phyloP scores from a whole-genome alignment of 495 filamentous ascomycete genomes.

The Cudoniella acicularis region DNA sequence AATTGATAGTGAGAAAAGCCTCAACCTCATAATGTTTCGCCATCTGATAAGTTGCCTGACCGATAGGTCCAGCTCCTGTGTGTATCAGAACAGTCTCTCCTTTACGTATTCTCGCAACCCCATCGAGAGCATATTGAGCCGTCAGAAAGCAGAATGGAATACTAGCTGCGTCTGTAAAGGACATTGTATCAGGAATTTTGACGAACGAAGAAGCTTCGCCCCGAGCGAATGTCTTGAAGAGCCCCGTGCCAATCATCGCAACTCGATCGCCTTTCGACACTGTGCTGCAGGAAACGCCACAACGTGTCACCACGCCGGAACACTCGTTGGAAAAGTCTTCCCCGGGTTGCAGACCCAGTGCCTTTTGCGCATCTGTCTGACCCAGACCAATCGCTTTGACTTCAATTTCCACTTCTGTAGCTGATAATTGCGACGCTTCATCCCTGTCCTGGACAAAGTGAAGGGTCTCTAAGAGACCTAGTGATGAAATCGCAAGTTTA shows the following conservation, averaged over 20 bases:
- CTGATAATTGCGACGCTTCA: conserved; percentile 1
- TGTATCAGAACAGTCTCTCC: conserved; percentile 61
- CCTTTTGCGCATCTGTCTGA: too few species aligned
- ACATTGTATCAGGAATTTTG: too few species aligned
- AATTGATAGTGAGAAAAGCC: conserved; percentile 52
- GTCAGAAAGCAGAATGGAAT: too few species aligned
- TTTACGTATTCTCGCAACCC: conserved; percentile 38
- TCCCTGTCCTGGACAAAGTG: conserved; percentile 15
- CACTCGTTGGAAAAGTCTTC: conserved; percentile 44
- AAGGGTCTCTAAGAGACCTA: conserved; percentile 21
- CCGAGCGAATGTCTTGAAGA: too few species aligned
- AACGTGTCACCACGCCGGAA: conserved; percentile 46
- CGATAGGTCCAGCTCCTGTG: conserved; percentile 53
- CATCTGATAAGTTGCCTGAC: conserved; percentile 55
- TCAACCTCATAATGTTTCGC: conserved; percentile 62
- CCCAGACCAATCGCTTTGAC: conserved; percentile 38
- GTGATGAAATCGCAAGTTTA: conserved; percentile 1
- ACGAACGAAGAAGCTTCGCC: too few species aligned
- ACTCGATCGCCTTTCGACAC: conserved; percentile 50
- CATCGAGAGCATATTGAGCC: too few species aligned
- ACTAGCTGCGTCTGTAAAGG: too few species aligned
- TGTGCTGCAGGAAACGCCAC: conserved; percentile 42
- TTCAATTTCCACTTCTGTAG: conserved; percentile 37
- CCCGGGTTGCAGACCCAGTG: conserved; percentile 45
- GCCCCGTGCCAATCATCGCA: too few species aligned